phyloP scores from a whole-genome alignment of 2,329 filamentous ascomycete genomes.

The Graphilbum fragrans region DNA sequence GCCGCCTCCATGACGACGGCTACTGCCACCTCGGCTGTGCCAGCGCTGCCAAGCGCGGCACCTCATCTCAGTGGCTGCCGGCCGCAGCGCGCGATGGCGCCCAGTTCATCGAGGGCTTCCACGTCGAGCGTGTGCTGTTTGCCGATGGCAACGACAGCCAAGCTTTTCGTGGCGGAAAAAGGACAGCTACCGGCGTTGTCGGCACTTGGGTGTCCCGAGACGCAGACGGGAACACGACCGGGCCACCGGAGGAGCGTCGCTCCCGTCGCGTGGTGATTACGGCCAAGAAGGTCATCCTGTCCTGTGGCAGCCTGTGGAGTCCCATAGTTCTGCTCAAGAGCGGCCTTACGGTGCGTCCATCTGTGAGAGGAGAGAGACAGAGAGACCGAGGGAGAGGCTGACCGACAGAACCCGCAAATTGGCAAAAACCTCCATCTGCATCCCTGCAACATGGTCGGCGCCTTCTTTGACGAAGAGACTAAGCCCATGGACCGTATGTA shows the following conservation, averaged over 20 bases:
- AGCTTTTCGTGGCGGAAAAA: constrained; percentile 11
- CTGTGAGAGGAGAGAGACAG: too few relatives aligned
- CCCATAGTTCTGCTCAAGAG: constrained; percentile 68
- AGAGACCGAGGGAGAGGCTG: constrained; percentile 14
- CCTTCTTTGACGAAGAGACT: constrained; percentile 57
- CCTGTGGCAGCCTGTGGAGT: constrained; percentile 63
- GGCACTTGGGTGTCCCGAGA: constrained; percentile 69
- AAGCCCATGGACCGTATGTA: constrained; percentile 50
- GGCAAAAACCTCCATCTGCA: constrained; percentile 75
- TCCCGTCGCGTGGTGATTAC: constrained; percentile 56
- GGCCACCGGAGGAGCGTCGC: constrained; percentile 28
- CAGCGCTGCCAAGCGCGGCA: constrained; percentile 65
- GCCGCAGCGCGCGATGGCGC: constrained; percentile 69
- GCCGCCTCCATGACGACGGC: constrained; percentile 62
- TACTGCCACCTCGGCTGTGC: constrained; percentile 49
- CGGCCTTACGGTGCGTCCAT: constrained; percentile 48
- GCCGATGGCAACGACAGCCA: constrained; percentile 25
- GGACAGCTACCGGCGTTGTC: constrained; percentile 55
- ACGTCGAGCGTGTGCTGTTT: constrained; percentile 60
- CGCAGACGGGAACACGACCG: constrained; percentile 42
- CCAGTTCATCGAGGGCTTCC: constrained; percentile 72
- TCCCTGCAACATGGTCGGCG: constrained; percentile 49
- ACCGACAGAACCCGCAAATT: constrained; percentile 57
- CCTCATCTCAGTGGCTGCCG: constrained; percentile 63
- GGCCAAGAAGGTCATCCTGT: constrained; percentile 71